These are phyloP conservation scores for Serendipita vermifera DNA, from an alignment of 768 basidiomycete species.

Conservation along the genomic window DNA sequence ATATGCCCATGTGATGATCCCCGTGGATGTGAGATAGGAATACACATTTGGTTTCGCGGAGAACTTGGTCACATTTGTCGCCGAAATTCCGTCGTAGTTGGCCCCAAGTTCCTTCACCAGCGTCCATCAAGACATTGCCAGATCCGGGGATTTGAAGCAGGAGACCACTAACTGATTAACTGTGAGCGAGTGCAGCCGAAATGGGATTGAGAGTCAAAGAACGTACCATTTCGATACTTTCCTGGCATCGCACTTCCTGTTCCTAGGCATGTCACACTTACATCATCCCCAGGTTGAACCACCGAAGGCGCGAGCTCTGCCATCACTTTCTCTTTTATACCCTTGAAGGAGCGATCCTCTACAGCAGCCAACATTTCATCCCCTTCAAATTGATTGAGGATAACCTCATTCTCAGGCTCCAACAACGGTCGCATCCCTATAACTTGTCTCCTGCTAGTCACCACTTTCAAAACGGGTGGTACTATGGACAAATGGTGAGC, in stretches of 20 bases:
- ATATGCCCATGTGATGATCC: conserved; percentile 82
- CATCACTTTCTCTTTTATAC: not conserved
- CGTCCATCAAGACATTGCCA: conserved; percentile 72
- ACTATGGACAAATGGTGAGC: no score
- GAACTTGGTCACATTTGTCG: conserved; percentile 40
- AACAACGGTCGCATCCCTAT: conserved; percentile 3
- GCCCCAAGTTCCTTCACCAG: conserved; percentile 87
- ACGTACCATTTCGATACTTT: conserved; percentile 74
- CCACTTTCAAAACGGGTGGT: no score
- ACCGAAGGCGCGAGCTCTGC: not conserved
- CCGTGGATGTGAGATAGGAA: conserved; percentile 86
- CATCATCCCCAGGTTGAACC: conserved; percentile 39
- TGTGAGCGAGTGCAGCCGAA: not conserved
- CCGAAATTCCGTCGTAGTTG: conserved; percentile 75
- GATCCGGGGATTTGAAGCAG: conserved; percentile 58
- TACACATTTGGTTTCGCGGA: conserved; percentile 63
- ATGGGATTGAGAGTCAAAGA: conserved; percentile 1
- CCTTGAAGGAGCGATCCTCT: conserved; percentile 4
- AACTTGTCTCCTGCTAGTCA: not conserved
- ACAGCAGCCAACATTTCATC: no score
- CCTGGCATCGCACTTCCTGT: conserved; percentile 80
- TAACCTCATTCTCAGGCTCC: not conserved
- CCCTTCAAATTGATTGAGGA: not conserved
- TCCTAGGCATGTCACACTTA: conserved; percentile 65
- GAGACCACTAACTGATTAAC: conserved; percentile 50